Evolutionary conservation across 768 basidiomycete genomes (phyloP), one percentile per base, ranked within the genome.

Genomic region (Termitomyces sp.): DNA sequence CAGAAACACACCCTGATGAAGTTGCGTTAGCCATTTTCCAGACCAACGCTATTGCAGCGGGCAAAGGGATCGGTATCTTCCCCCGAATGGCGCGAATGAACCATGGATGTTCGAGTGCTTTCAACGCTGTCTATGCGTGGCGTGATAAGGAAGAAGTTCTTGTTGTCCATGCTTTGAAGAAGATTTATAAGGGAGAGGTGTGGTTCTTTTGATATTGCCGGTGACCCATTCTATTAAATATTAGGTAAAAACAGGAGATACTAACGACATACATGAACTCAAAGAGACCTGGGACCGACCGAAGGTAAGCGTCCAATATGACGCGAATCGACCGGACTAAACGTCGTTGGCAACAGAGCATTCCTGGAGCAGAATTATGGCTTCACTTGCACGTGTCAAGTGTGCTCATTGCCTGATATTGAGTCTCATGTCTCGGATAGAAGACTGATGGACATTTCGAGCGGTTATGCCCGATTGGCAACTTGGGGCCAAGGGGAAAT

Each of bases 41-140:
- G 65, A 87, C 86, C 3, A 88, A 88, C 61, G 82, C 82, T 1
- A 81, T 86, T 7, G 69, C 78, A 3, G 78, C 84, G 3, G 83
- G 81, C 1, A 68, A 73, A 1, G 63, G 69, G 19, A 79, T 80
- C 3, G 86, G 84, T 0, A 72, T 89, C n/a, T 88, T 87, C 65
- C 85, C 85, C n/a, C 72, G 66, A 21, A 85, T 82, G 76, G 83
- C 85, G 12, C 74, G 86, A 42, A 60, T 88, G 58, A 89, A 89
- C 61, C 86, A 88, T 59, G 86, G 82, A 0, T 88, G 86, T 63
- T 80, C 84, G 3, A 73, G 77, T 52, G 83, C 83, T 6, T 88
- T 89, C 71, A 87, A 87, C 66, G 76, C 74, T 5, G 81, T 87
- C 12, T 88, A 88, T 63, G 74, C 74, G 0, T 88, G 81, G 81